Base-by-base conservation (phyloP, 2,329 filamentous ascomycete species). In the Chrysoporthe cubensis region DNA sequence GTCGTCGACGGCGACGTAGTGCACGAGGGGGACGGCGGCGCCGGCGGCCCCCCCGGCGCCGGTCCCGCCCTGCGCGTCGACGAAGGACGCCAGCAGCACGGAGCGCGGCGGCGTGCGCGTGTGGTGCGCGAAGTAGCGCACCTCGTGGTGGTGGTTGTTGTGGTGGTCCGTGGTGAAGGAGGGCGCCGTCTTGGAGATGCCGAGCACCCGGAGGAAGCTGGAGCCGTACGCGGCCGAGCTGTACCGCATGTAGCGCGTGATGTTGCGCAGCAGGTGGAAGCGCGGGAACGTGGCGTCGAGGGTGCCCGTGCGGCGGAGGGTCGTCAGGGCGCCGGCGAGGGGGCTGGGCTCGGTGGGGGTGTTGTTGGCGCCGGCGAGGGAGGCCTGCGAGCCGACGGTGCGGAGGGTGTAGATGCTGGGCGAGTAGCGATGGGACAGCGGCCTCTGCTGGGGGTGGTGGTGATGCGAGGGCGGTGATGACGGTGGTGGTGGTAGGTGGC, bases 1-100 rank as follows among this genome's bases (percentile, higher is more conserved):
- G 73, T 91, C 89, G 71, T 93, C 90, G 0, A 93, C 79, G 1
- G 89, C 89, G 46, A 93, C 86, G 72, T 91, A 93, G 76, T 93
- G 90, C 2, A 92, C 90, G 21, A 93, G 81, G 1, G 90, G 90
- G 66, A 91, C 85, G 0, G 89, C 89, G 0, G 87, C 89, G 46
- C 87, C 86, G 1, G 87, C 90, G 32, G 88, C 84, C 1, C 90
- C 90, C 3, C 85, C 84, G 0, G 87, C 83, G 72, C 91, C 89
- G 1, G 88, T 86, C 3, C 89, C 89, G 42, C 90, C 90, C 65
- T 90, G 85, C 2, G 88, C 84, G 73, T 93, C 90, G 52, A 91
- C 86, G 73, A 91, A 92, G 0, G 90, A 92, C 0, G 90, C 90
- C 2, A 93, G 78, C 1, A 93, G 79, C 58, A 91, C 85, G 62